Percentiles rank a stretch among this genome's conserved stretches.
These are phyloP conservation scores for Leccinum disarticulatum DNA, from an alignment of 768 basidiomycete species.

Conservation along the genomic window DNA sequence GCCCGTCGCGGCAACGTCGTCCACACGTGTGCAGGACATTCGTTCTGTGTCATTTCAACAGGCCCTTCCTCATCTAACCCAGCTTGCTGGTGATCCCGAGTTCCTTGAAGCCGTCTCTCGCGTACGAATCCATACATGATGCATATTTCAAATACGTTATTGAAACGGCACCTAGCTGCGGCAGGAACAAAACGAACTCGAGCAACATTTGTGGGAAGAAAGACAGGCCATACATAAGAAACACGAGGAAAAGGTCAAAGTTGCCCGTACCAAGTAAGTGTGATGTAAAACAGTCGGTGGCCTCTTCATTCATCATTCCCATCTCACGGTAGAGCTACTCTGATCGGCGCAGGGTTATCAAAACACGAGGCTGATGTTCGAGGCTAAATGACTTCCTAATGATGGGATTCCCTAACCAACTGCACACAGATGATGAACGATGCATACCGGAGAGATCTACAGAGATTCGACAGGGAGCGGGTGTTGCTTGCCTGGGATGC, in stretches of 20 bases:
- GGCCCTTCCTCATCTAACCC: slow-evolving; percentile 63
- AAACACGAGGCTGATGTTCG: slow-evolving; percentile 56
- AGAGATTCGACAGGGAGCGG: slow-evolving; percentile 67
- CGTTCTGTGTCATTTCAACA: slow-evolving; percentile 64
- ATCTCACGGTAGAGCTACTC: slow-evolving; percentile 49
- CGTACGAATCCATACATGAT: slow-evolving; percentile 38
- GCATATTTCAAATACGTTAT: slow-evolving; percentile 3
- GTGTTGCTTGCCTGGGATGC: slow-evolving; percentile 76
- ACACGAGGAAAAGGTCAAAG: slow-evolving; percentile 70
- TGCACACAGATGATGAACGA: slow-evolving; percentile 62
- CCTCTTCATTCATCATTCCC: slow-evolving; percentile 2
- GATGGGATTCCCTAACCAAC: slow-evolving; percentile 12
- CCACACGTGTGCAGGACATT: slow-evolving; percentile 32
- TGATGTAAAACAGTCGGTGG: slow-evolving; percentile 1
- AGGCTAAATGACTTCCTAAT: slow-evolving; percentile 8
- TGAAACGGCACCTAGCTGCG: slow-evolving; percentile 51
- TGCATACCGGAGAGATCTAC: slow-evolving; percentile 62
- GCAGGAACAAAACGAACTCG: slow-evolving; percentile 67
- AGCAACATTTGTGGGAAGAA: slow-evolving; percentile 68
- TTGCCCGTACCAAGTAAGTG: slow-evolving; percentile 64
- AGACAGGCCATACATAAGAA: slow-evolving; percentile 58
- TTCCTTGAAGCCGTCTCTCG: slow-evolving; percentile 52
- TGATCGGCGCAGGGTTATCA: slow-evolving; percentile 65
- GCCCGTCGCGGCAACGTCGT: slow-evolving; percentile 6
- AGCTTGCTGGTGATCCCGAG: slow-evolving; percentile 51